Evolutionary conservation across 139 green algal species (phyloP), one percentile per base, ranked within the genome.

Genomic region (Microglena sp.): DNA sequence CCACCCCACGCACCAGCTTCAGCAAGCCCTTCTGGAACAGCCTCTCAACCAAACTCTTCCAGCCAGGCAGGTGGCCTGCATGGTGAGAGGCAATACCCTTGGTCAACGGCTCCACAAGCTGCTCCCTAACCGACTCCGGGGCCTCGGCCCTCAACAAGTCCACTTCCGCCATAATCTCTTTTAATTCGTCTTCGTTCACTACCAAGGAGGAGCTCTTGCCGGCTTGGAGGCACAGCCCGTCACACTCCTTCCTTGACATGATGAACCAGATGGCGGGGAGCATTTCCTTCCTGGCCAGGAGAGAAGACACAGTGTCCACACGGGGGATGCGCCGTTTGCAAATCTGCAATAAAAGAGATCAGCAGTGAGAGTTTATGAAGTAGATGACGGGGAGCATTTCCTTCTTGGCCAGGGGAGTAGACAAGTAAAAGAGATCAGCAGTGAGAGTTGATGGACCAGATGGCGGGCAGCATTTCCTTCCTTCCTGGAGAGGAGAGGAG

Each of bases 251-350:
- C 15, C 60, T 30, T 31, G 34, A 56, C 8, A 97, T 89, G 57
- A 96, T 89, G 79, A 97, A 95, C 85, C 84, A 95, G 31, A 97
- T 93, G 53, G 86, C 88, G 0, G 90, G 90, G 44, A 97, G 87
- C 82, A 95, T 87, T 53, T 83, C 60, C n/a, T n/a, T n/a, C n/a
- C n/a, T n/a, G n/a, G n/a, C n/a, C n/a, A n/a, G n/a, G n/a, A n/a
- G n/a, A n/a, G n/a, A n/a, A n/a, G n/a, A n/a, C n/a, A n/a, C n/a
- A n/a, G n/a, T n/a, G n/a, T n/a, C n/a, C n/a, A n/a, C n/a, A n/a
- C n/a, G n/a, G n/a, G n/a, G n/a, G n/a, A n/a, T n/a, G n/a, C n/a
- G n/a, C n/a, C n/a, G n/a, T n/a, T n/a, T n/a, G n/a, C n/a, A n/a
- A n/a, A n/a, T n/a, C n/a, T n/a, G n/a, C n/a, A n/a, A n/a, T n/a